Evolutionary conservation across 805 yeast species (phyloP), one percentile per base, ranked within the genome.

Genomic region (Huiozyma naganishii): DNA sequence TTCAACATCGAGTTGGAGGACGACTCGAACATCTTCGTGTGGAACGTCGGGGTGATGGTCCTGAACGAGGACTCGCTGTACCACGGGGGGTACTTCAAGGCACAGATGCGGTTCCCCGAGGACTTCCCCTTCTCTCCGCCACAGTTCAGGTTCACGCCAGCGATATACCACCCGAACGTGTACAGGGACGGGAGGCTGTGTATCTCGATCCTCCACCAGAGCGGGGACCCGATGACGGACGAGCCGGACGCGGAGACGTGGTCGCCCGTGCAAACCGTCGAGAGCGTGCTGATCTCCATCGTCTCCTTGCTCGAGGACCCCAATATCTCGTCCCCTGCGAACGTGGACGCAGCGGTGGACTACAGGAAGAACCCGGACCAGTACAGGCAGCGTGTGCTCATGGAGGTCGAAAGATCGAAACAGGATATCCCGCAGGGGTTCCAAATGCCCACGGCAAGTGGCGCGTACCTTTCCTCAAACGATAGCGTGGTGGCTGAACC

Each of bases 81-180:
- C 65, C 86, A 89, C 58, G 97, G 97, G 38, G 97, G 97, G 10
- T 90, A 84, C 65, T 83, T 90, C 68, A 85, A 79, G 59, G 95
- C 95, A 23, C 94, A 86, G 61, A 86, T 90, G 95, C 74, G 81
- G 53, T 90, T 90, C 66, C 97, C 97, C 6, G 66, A 71, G 23
- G 95, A 88, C 63, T 90, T 81, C 66, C 98, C 97, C 4, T 90
- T 77, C 59, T 70, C 85, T 23, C 98, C 98, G 29, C 98, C 97
- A 37, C 77, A 83, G 33, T 90, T 88, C 68, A 72, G 94, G 53
- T 90, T 90, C 70, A 81, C 90, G 6, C 95, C 97, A 10, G 82
- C 95, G 37, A 85, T 90, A 52, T 89, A 79, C 67, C 97, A 90
- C 58, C 97, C 97, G 27, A 90, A 90, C 62, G 95, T 90, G 44